Evolutionary conservation across 805 yeast species (phyloP).

Genomic region (Millerozyma miso): DNA sequence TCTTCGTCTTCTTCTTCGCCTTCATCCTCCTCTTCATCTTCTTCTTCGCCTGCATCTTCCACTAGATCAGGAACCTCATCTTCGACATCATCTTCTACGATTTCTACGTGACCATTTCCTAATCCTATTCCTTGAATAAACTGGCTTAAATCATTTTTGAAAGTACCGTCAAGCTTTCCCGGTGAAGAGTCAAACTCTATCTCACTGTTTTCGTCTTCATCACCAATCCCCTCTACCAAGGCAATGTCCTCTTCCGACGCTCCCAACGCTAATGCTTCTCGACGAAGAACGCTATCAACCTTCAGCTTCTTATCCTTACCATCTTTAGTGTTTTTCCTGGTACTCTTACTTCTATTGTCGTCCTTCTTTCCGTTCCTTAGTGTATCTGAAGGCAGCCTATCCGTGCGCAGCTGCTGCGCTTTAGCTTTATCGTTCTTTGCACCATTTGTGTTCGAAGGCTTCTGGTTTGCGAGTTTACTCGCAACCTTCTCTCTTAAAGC

Average conservation of each 20-base stretch:
- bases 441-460: slow-evolving; percentile 14
- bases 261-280: slow-evolving; percentile 77
- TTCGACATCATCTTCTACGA: slow-evolving; percentile 28
- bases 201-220: slow-evolving; percentile 50
- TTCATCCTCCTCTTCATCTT: slow-evolving; percentile 17
- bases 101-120: slow-evolving; percentile 32
- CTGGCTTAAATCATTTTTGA: slow-evolving; percentile 51
- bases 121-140: slow-evolving; percentile 71
- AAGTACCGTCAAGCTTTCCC: slow-evolving; percentile 35
- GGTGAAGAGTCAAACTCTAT: slow-evolving; percentile 46
- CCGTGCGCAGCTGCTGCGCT: slow-evolving; percentile 5
- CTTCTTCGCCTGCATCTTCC: slow-evolving; percentile 32
- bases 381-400: slow-evolving; percentile 7
- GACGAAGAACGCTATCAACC: slow-evolving; percentile 36
- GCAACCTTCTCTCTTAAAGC: slow-evolving; percentile 65
- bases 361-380: slow-evolving; percentile 2
- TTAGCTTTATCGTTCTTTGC: slow-evolving; percentile 6
- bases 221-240: slow-evolving; percentile 48
- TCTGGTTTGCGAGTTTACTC: slow-evolving; percentile 37
- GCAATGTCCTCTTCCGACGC: slow-evolving; percentile 82
- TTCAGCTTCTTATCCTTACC: slow-evolving; percentile 7
- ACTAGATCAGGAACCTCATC: slow-evolving; percentile 26
- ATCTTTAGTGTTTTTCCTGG: slow-evolving; percentile 2
- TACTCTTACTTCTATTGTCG: neutral
- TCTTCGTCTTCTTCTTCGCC: slow-evolving; percentile 13